Evolutionary conservation across 73 alveolate genomes (phyloP).

Genomic region (Durusdinium trenchii): DNA sequence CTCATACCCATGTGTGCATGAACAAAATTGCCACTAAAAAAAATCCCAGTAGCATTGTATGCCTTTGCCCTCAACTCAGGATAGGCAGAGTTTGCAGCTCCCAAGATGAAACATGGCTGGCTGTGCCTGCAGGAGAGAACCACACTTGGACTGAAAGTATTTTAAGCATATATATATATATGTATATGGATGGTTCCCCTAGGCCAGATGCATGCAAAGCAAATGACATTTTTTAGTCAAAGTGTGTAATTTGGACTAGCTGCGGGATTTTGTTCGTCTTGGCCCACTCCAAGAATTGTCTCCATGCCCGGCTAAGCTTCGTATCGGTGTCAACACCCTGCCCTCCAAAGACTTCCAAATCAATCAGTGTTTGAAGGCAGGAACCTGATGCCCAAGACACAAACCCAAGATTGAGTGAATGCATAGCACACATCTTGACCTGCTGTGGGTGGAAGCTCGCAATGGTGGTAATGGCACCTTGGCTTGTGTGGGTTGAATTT

Average conservation of each 20-base stretch:
- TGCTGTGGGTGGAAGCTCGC: not conserved
- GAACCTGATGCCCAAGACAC: not conserved
- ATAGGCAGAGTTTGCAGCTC: not conserved
- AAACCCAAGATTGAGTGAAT: not conserved
- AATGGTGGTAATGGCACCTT: not conserved
- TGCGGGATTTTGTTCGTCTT: not conserved
- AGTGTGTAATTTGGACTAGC: not conserved
- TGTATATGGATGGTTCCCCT: no score
- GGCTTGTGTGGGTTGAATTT: no score
- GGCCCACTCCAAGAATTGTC: not conserved
- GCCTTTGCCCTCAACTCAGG: slow-evolving; percentile 31
- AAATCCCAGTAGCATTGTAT: not conserved
- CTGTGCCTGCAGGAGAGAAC: no score
- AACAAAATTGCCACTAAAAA: no score
- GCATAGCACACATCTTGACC: not conserved
- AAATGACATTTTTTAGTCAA: no score
- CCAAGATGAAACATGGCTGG: not conserved
- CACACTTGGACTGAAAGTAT: no score
- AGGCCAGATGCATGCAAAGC: no score
- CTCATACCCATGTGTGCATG: no score
- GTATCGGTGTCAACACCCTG: not conserved
- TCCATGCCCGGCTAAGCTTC: slow-evolving; percentile 3
- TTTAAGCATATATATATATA: no score
- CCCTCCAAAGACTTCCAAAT: not conserved
- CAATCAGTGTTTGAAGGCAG: not conserved